phyloP scores from a whole-genome alignment of 768 basidiomycete genomes.

The Suillus spraguei region DNA sequence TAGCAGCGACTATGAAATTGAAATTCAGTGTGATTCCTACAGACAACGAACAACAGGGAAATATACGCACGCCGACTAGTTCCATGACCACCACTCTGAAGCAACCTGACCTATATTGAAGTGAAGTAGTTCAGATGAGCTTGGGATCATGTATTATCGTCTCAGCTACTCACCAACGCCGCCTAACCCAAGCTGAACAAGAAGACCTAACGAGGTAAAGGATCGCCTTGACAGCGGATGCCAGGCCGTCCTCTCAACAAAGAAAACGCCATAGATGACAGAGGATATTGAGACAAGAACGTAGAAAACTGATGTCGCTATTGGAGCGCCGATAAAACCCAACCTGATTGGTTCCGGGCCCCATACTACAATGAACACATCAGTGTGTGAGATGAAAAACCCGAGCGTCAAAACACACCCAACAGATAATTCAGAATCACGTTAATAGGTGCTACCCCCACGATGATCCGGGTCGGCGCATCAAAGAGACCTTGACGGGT shows the following conservation, averaged over 20 bases:
- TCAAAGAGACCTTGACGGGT: conserved; percentile 62
- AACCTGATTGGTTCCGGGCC: conserved; percentile 75
- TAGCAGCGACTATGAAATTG: conserved; percentile 47
- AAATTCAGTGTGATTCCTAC: conserved; percentile 11
- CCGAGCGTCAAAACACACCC: conserved; percentile 42
- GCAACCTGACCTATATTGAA: conserved; percentile 63
- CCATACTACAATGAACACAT: conserved; percentile 57
- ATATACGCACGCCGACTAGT: conserved; percentile 53
- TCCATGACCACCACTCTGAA: conserved; percentile 98
- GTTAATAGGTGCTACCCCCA: conserved; percentile 82
- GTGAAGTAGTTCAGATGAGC: neutral
- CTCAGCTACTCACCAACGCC: conserved; percentile 58
- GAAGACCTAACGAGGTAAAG: conserved; percentile 65
- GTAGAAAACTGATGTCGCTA: conserved; percentile 86
- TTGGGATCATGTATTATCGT: neutral
- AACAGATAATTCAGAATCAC: conserved; percentile 78
- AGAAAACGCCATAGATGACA: conserved; percentile 62
- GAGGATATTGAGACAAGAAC: conserved; percentile 73
- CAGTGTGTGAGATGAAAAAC: neutral
- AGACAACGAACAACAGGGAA: neutral
- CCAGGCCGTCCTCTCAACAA: conserved; percentile 79
- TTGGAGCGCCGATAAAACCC: conserved; percentile 91
- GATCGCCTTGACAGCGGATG: conserved; percentile 66
- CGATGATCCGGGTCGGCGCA: conserved; percentile 79
- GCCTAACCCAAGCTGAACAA: conserved; percentile 77